phyloP scores from a whole-genome alignment of 768 basidiomycete species.

The Lactifluus rugatus region DNA sequence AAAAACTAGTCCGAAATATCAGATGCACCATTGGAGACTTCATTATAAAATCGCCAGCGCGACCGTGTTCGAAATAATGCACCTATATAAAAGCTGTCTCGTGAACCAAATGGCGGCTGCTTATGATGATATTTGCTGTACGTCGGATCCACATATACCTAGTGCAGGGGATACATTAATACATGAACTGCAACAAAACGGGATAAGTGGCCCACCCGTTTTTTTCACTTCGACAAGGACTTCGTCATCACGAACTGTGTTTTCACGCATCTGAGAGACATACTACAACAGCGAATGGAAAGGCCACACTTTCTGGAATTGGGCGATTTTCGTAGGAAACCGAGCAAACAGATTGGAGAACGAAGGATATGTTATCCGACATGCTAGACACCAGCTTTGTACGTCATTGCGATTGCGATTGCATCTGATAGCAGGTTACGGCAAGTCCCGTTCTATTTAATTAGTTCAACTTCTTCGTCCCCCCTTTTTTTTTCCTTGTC shows the following conservation, averaged over 20 bases:
- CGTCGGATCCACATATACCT: slow-evolving; percentile 93
- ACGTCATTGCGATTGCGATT: background rate
- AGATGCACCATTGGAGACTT: slow-evolving; percentile 61
- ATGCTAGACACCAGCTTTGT: background rate
- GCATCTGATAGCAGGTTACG: background rate
- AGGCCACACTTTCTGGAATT: slow-evolving; percentile 57
- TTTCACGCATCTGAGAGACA: slow-evolving; percentile 9
- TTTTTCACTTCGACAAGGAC: slow-evolving; percentile 88
- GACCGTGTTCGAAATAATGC: slow-evolving; percentile 70
- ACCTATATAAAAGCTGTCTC: slow-evolving; percentile 35
- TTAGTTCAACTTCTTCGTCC: slow-evolving; percentile 12
- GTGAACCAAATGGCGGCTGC: slow-evolving; percentile 14
- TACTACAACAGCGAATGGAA: background rate
- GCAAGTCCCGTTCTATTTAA: slow-evolving; percentile 5
- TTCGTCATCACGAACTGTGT: slow-evolving; percentile 56
- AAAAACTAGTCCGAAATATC: background rate
- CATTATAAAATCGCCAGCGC: slow-evolving; percentile 74
- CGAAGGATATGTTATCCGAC: slow-evolving; percentile 69
- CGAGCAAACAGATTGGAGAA: slow-evolving; percentile 58
- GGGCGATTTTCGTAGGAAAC: slow-evolving; percentile 64
- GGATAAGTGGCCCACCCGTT: slow-evolving; percentile 48
- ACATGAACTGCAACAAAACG: slow-evolving; percentile 1
- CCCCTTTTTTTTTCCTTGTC: background rate
- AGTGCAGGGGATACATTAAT: slow-evolving; percentile 5
- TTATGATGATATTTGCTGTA: slow-evolving; percentile 26